phyloP scores from a whole-genome alignment of 257 asterid species.

The Gentiana straminea region DNA sequence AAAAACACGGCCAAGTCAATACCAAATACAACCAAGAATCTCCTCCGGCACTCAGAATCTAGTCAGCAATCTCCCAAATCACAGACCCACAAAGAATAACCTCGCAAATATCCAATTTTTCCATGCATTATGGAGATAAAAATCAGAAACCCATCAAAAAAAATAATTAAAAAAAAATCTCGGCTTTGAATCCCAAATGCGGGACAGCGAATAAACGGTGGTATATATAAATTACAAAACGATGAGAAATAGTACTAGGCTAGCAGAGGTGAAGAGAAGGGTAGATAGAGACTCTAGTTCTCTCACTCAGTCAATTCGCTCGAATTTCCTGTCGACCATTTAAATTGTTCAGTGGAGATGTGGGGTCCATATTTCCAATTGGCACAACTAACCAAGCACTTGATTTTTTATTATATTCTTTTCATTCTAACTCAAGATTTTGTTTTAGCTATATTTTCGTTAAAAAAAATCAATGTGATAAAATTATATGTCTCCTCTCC shows the following conservation, averaged over 20 bases:
- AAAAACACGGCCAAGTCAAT: slow-evolving; percentile 1
- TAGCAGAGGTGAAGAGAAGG: slow-evolving; percentile 19
- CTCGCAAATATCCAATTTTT: slow-evolving; percentile 9
- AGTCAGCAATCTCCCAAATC: slow-evolving; percentile 15
- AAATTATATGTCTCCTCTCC: too few relatives aligned
- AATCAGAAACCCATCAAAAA: slow-evolving; percentile 13
- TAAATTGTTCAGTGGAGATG: slow-evolving; percentile 31
- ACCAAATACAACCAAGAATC: not conserved
- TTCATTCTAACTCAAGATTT: slow-evolving; percentile 9
- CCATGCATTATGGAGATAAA: slow-evolving; percentile 1
- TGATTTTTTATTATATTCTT: too few relatives aligned
- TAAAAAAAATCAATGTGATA: too few relatives aligned
- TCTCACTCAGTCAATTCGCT: slow-evolving; percentile 5
- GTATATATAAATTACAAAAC: too few relatives aligned
- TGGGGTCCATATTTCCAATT: slow-evolving; percentile 47
- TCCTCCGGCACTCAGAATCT: slow-evolving; percentile 2
- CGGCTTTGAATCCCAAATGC: slow-evolving; percentile 30
- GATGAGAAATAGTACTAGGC: not conserved
- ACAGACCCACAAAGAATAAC: slow-evolving; percentile 14
- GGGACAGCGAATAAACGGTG: slow-evolving; percentile 43
- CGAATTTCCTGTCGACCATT: slow-evolving; percentile 16
- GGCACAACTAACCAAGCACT: slow-evolving; percentile 32
- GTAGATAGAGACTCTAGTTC: slow-evolving; percentile 14
- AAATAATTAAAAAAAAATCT: slow-evolving; percentile 8
- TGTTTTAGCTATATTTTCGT: not conserved